Evolutionary conservation across 1,284 basidiomycete genomes (phyloP), one percentile per base, ranked within the genome.

Genomic region (Boletellus deceptivus): DNA sequence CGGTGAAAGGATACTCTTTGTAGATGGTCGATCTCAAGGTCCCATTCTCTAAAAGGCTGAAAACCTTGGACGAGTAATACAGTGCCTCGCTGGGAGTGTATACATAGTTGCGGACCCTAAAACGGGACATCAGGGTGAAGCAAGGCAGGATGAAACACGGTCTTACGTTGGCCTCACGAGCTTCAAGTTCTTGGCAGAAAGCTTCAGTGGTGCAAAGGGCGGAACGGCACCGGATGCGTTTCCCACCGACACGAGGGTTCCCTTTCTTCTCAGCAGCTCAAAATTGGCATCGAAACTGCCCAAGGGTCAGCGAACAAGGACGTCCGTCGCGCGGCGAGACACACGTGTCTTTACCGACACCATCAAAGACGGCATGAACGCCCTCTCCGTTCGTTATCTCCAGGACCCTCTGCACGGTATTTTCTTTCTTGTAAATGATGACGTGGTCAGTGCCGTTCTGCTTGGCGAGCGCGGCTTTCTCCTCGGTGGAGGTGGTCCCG

Each of bases 261-360:
- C 92, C 63, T 92, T 93, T 37, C 89, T 77, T 57, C 82, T 79
- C 52, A 91, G 77, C 64, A 94, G 75, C 63, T 86, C 79, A 69
- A 96, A 93, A 72, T 95, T 80, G 58, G 80, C 79, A 56, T 93
- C 86, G 69, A 91, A 95, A 8, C 89, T 91, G 42, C 11, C 39
- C 38, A 44, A 52, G 4, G 8, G 11, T 45, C 24, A 44, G 43
- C 27, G 43, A 24, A 7, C 17, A 34, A 37, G 33, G 31, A 36
- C 8, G 3, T 10, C 20, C 9, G 11, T 4, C 3, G 17, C 3
- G 0, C 13, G 2, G 27, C 17, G 6, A 8, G 31, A 75, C 85
- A 53, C 66, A 90, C 77, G 92, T 95, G 67, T 92, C 89, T 71
- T 89, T 93, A 9, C 96, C 96, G 22, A 99, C 93, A 39, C 95